Conservation (phyloP, 306 rosid species). For the Pterocarpus macrocarpus region DNA sequence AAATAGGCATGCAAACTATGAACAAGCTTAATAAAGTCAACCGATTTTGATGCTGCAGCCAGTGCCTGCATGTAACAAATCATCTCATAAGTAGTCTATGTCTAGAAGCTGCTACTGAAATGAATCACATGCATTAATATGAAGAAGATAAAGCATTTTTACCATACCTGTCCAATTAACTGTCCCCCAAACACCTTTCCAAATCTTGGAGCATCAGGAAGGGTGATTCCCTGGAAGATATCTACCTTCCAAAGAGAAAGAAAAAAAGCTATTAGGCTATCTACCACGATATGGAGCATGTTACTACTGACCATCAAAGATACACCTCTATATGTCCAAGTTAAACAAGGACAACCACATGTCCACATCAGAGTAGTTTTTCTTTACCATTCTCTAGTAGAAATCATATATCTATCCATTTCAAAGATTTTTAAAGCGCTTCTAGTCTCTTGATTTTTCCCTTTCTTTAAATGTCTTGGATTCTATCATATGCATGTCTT, state of each 20-base stretch:
- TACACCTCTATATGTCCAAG: constrained; percentile 8
- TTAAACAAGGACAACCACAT: constrained; percentile 2
- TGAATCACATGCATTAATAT: constrained; percentile 28
- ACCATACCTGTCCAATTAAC: constrained; percentile 89
- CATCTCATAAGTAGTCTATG: constrained; percentile 43
- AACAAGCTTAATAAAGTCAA: constrained; percentile 75
- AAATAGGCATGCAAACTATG: constrained; percentile 93
- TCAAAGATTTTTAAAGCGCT: constrained; percentile 29
- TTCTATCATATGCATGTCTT: constrained; percentile 36
- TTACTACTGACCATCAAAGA: constrained; percentile 22
- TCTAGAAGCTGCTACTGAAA: constrained; percentile 40
- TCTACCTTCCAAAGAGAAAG: constrained; percentile 64
- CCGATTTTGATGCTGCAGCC: constrained; percentile 95
- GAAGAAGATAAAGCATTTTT: constrained; percentile 43
- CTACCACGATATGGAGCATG: constrained; percentile 4
- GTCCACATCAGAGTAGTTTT: not conserved
- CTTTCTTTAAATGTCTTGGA: not conserved
- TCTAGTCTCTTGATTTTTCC: constrained; percentile 21
- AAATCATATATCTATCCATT: constrained; percentile 16
- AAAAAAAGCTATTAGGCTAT: constrained; percentile 34
- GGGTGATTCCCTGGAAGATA: constrained; percentile 82
- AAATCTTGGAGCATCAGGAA: constrained; percentile 81
- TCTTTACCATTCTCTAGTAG: not conserved
- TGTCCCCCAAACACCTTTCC: constrained; percentile 98
- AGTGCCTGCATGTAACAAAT: constrained; percentile 73